Evolutionary conservation across 2,329 filamentous ascomycete species (phyloP), one percentile per base, ranked within the genome.

Genomic region (Mycosphaerelloides madeirae): DNA sequence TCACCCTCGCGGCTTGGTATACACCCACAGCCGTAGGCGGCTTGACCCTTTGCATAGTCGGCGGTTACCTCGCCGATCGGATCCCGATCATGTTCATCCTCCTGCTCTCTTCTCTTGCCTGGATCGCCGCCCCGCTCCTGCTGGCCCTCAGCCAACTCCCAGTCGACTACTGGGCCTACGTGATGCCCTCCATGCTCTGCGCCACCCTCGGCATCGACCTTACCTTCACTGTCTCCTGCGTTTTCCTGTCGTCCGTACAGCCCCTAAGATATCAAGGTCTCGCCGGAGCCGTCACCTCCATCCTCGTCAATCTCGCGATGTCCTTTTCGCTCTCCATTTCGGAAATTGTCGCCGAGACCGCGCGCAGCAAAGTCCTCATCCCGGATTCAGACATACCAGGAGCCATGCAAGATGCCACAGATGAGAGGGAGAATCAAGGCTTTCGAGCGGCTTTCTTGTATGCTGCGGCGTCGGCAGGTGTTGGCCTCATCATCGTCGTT

Each of bases 131-230:
- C 25, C 62, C 64, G 6, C 50, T 67, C 2, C 48, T 67, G 3
- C 55, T 67, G 15, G 64, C 64, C 1, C 46, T 65, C 14, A 56
- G 54, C 13, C 57, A 62, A 1, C 31, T 55, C 6, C 61, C 60
- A 1, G 38, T 64, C 20, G 50, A 55, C 29, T 67, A 65, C 53
- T 67, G 64, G 64, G 48, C 57, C 0, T 60, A 58, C 38, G 58
- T 64, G 12, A 55, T 67, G 45, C 64, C 64, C 9, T 63, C 64
- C 5, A 65, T 65, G 63, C 34, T 66, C 2, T 65, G 61, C 47
- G 60, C 59, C 3, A 65, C 64, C 1, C 46, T 65, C 6, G 64
- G 64, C 22, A 59, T 64, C 41, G 64, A 67, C 44, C 44, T 66
- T 6, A 67, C 64, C 0, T 65, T 60, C 55, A 65, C 59, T n/a